Percentiles rank a stretch among this genome's conserved stretches.
These are phyloP conservation scores for Peronosclerospora sorghi DNA, from an alignment of 352 stramenopile genomes.

Conservation along the genomic window DNA sequence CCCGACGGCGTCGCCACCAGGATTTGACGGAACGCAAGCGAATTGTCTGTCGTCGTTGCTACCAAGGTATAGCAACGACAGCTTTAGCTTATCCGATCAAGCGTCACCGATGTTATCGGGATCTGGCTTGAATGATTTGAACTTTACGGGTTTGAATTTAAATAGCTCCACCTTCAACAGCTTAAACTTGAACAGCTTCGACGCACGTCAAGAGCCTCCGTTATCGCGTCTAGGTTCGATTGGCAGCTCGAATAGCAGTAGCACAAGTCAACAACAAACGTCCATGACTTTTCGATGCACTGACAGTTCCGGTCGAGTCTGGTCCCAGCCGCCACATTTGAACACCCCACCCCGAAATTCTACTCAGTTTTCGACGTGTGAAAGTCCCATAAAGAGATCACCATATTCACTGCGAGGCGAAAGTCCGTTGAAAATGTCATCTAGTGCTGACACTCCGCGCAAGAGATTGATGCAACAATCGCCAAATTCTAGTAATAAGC, in stretches of 20 bases:
- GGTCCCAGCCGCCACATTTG: conserved; percentile 16
- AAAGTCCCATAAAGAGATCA: conserved; percentile 7
- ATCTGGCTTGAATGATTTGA: conserved; percentile 10
- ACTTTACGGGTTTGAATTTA: conserved; percentile 14
- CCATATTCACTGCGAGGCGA: conserved; percentile 7
- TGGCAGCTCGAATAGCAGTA: conserved; percentile 17
- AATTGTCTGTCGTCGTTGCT: conserved; percentile 9
- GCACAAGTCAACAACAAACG: conserved; percentile 13
- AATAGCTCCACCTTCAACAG: conserved; percentile 1
- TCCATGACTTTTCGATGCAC: conserved; percentile 16
- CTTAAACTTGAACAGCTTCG: conserved; percentile 16
- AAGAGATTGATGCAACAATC: conserved; percentile 6
- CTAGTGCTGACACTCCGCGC: conserved; percentile 10
- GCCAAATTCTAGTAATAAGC: conserved; percentile 8
- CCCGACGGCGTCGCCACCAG: conserved; percentile 2
- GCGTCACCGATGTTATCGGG: conserved; percentile 5
- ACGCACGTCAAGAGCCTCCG: conserved; percentile 7
- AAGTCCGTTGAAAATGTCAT: conserved; percentile 9
- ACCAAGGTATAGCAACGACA: conserved; percentile 12
- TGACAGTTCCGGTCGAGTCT: conserved; percentile 13
- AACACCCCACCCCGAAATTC: conserved; percentile 8
- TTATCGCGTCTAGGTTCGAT: conserved; percentile 23
- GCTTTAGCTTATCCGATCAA: conserved; percentile 12
- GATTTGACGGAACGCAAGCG: conserved; percentile 11
- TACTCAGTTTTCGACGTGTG: conserved; percentile 6